phyloP scores from a whole-genome alignment of 164 flowering plant species.

The Chimonanthus praecox region DNA sequence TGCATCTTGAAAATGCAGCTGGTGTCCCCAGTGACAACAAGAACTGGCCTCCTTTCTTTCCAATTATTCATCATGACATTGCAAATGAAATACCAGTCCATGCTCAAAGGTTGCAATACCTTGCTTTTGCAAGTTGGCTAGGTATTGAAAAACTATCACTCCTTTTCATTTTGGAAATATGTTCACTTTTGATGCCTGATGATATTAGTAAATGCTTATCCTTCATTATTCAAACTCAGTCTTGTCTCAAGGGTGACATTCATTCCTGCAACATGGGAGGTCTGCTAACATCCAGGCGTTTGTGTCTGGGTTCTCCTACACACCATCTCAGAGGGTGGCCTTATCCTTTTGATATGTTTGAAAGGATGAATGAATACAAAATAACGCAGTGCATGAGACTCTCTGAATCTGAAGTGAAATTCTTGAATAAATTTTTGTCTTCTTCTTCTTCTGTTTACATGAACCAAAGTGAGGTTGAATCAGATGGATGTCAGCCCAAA shows the following conservation, averaged over 20 bases:
- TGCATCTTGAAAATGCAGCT: constrained; percentile 41
- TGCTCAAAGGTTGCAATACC: constrained; percentile 93
- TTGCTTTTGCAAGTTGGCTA: constrained; percentile 99
- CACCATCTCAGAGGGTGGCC: too few relatives aligned
- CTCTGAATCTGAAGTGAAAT: too few relatives aligned
- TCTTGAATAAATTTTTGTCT: too few relatives aligned
- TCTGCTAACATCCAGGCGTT: too few relatives aligned
- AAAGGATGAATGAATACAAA: too few relatives aligned
- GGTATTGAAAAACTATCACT: constrained; percentile 44
- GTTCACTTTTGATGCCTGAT: neutral
- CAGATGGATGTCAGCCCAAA: too few relatives aligned
- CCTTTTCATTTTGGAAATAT: neutral
- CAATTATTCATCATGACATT: constrained; percentile 96
- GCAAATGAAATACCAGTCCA: constrained; percentile 89
- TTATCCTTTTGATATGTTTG: too few relatives aligned
- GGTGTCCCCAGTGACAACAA: constrained; percentile 65
- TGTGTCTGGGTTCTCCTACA: too few relatives aligned
- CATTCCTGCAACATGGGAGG: too few relatives aligned
- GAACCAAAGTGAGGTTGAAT: too few relatives aligned
- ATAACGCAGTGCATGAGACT: too few relatives aligned
- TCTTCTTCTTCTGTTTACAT: too few relatives aligned
- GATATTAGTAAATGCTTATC: neutral
- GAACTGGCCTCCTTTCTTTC: constrained; percentile 98
- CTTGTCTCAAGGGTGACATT: neutral
- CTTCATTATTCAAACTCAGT: neutral